Evolutionary conservation across 805 yeast species (phyloP).

Genomic region (Wickerhamomyces bovis): DNA sequence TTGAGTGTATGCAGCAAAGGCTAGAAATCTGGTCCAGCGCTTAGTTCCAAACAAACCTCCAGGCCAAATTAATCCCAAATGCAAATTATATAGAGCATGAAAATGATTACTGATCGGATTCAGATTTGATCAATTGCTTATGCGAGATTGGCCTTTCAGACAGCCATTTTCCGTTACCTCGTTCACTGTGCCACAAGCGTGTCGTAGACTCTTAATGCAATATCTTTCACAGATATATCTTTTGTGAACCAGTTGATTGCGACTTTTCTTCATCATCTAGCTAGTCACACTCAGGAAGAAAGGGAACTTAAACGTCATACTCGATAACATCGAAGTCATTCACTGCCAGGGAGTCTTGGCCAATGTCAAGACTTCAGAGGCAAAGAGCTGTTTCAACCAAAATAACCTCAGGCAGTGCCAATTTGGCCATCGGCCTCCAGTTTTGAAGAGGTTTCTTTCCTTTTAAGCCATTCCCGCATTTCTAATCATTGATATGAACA

Average conservation of each 20-base stretch:
- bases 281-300: slow-evolving; percentile 72
- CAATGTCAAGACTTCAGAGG: slow-evolving; percentile 60
- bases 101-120: slow-evolving; percentile 56
- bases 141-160: slow-evolving; percentile 69
- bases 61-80: slow-evolving; percentile 33
- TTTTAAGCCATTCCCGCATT: slow-evolving; percentile 31
- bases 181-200: too few relatives aligned
- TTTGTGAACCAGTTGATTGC: slow-evolving; percentile 44
- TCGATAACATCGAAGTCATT: slow-evolving; percentile 64
- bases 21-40: slow-evolving; percentile 43
- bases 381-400: slow-evolving; percentile 63
- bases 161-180: too few relatives aligned
- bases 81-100: slow-evolving; percentile 57
- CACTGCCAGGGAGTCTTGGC: too few relatives aligned
- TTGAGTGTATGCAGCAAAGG: slow-evolving; percentile 38
- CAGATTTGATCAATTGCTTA: slow-evolving; percentile 59
- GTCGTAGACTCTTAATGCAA: slow-evolving; percentile 37
- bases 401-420: slow-evolving; percentile 57
- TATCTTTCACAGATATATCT: slow-evolving; percentile 41
- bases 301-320: slow-evolving; percentile 65
- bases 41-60: slow-evolving; percentile 70
- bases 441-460: slow-evolving; percentile 23
- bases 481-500: slow-evolving; percentile 33
- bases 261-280: slow-evolving; percentile 40
- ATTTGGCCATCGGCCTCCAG: slow-evolving; percentile 44